phyloP scores from a whole-genome alignment of 2,329 filamentous ascomycete species.

The Pseudopyrenochaeta lycopersici region DNA sequence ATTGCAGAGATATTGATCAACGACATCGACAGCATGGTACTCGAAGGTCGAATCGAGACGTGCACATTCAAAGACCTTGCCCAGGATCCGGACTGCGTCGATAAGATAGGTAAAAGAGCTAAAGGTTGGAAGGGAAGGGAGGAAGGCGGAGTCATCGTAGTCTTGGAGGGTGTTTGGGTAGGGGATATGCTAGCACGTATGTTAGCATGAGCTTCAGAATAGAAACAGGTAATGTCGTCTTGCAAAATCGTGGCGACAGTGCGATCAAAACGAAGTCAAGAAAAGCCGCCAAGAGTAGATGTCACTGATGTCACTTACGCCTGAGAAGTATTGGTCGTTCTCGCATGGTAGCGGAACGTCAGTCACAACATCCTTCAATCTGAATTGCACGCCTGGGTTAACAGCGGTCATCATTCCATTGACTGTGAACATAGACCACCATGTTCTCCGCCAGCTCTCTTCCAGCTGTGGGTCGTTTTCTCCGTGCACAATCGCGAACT shows the following conservation, averaged over 20 bases:
- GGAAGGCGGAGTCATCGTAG: conserved; percentile 80
- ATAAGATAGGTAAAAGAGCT: conserved; percentile 89
- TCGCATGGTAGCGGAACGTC: conserved; percentile 83
- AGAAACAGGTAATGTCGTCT: background rate
- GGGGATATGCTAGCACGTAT: conserved; percentile 41
- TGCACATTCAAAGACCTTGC: conserved; percentile 71
- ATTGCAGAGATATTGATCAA: conserved; percentile 72
- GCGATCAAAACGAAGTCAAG: conserved; percentile 8
- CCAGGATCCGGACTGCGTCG: conserved; percentile 80
- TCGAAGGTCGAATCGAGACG: conserved; percentile 47
- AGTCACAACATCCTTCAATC: conserved; percentile 71
- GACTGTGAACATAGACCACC: conserved; percentile 87
- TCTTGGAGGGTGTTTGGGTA: conserved; percentile 68
- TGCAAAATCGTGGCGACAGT: conserved; percentile 5
- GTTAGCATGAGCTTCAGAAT: conserved; percentile 1
- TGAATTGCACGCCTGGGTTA: conserved; percentile 74
- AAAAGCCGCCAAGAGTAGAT: conserved; percentile 21
- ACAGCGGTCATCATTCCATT: conserved; percentile 87
- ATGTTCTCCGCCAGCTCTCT: conserved; percentile 87
- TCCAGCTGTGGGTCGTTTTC: conserved; percentile 73
- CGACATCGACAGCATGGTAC: conserved; percentile 60
- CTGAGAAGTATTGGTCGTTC: conserved; percentile 71
- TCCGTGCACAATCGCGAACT: conserved; percentile 72
- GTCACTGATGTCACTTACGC: conserved; percentile 36
- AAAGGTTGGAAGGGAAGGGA: conserved; percentile 73